Base-by-base conservation (phyloP, 768 basidiomycete species). In the Trametes sanguinea region DNA sequence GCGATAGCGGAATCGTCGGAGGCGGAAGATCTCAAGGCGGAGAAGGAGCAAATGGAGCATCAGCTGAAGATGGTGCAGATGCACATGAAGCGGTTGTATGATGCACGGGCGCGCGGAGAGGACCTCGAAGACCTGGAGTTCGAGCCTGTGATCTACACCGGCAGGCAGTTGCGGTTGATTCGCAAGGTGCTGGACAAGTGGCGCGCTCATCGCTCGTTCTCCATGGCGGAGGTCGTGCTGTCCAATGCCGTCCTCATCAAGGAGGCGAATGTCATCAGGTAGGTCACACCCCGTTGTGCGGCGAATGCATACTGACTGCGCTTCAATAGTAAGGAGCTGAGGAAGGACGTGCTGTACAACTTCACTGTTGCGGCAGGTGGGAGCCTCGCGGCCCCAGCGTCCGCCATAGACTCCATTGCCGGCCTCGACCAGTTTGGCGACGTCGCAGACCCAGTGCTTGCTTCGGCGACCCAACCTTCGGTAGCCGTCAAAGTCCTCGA, bases 191-290 rank as follows among this genome's bases (percentile, higher is more conserved):
- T 98, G 66, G 87, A 88, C 65, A 86, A 83, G 67, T 99, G 96
- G 96, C 82, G 92, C 65, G 82, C 86, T 0, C 88, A 92, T 74
- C 80, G 90, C 27, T 83, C 89, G 6, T 95, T 97, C 72, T 90
- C 88, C 0, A 96, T 98, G 92, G 93, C 95, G 1, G 95, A 98
- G 76, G 79, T 83, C 32, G 86, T 95, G 27, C 77, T 98, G 54
- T 87, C 89, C 6, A 89, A 84, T 71, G 95, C 95, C 9, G 88
- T 95, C 1, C 72, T 88, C 57, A 79, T 98, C 43, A 95, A 97
- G 75, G 97, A 99, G 76, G 96, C 94, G 5, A 98, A 97, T 73
- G 82, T 98, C 48, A 90, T 97, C 68, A 94, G 92, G 90, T 89
- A 64, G 47, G 81, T 66, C 44, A 30, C 51, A 14, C 50, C 10